A percentile compares a stretch with the other conserved stretches of the same genome.
Evolutionary conservation across 345 rosid species (phyloP).

Genomic region (Geranium brycei): DNA sequence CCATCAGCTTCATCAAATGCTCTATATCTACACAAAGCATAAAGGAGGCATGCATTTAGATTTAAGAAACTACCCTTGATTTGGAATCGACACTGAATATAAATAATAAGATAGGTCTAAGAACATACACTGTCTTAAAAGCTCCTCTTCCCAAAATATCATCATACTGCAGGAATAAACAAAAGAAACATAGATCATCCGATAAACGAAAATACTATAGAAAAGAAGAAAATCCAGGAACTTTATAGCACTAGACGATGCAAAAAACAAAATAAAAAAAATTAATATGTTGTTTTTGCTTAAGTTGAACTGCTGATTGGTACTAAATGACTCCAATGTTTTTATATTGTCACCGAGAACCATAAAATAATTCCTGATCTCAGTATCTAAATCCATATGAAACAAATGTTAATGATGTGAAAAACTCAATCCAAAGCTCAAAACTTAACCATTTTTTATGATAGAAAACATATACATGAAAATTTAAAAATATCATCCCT

Average conservation of each 20-base stretch:
- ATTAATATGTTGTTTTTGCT: too few relatives aligned
- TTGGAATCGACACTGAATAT: neutral
- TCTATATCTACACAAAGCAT: slow-evolving; percentile 37
- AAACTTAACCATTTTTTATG: too few relatives aligned
- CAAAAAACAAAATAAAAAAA: too few relatives aligned
- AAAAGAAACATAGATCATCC: slow-evolving; percentile 4
- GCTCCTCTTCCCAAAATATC: slow-evolving; percentile 83
- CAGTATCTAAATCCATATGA: neutral
- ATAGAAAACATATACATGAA: neutral
- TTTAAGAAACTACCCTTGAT: neutral
- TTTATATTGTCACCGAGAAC: neutral
- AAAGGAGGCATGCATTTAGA: neutral
- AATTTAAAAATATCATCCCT: too few relatives aligned
- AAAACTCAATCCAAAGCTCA: neutral
- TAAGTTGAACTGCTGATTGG: neutral
- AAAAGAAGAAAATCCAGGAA: too few relatives aligned
- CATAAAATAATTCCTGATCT: neutral
- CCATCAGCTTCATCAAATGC: slow-evolving; percentile 77
- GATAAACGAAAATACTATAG: too few relatives aligned
- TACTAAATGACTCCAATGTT: neutral
- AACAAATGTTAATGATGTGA: too few relatives aligned
- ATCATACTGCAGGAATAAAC: slow-evolving; percentile 41
- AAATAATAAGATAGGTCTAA: slow-evolving; percentile 14
- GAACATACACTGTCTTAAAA: slow-evolving; percentile 87
- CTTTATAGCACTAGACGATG: neutral